phyloP scores from a whole-genome alignment of 495 filamentous ascomycete species.

The Mytilinidion resinicola region DNA sequence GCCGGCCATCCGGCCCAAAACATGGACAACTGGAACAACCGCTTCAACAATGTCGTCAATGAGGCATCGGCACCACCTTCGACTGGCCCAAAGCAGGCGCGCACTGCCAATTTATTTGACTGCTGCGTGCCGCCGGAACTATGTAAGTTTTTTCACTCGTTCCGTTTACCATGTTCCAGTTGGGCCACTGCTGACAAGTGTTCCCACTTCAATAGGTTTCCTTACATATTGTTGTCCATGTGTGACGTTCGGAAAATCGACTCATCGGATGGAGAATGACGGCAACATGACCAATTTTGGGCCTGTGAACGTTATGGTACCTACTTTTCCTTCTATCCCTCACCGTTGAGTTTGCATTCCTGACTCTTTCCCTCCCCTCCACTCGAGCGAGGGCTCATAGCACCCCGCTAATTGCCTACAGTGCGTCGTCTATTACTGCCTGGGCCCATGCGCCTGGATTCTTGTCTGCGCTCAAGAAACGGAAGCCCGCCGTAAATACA shows the following conservation, averaged over 20 bases:
- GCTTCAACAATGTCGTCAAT: slow-evolving; percentile 33
- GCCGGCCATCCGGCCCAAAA: slow-evolving; percentile 23
- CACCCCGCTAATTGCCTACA: slow-evolving; percentile 38
- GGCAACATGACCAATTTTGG: slow-evolving; percentile 39
- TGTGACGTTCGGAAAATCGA: slow-evolving; percentile 44
- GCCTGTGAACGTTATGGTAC: too few relatives aligned
- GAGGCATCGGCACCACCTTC: slow-evolving; percentile 32
- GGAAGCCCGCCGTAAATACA: slow-evolving; percentile 40
- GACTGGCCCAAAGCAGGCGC: slow-evolving; percentile 22
- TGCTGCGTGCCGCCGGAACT: slow-evolving; percentile 37
- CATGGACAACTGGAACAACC: slow-evolving; percentile 33
- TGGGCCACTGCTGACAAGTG: background rate
- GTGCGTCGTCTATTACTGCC: slow-evolving; percentile 29
- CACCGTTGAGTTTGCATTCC: background rate
- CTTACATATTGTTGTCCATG: slow-evolving; percentile 40
- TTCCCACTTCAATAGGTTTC: slow-evolving; percentile 19
- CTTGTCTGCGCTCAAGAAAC: slow-evolving; percentile 40
- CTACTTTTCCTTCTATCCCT: background rate
- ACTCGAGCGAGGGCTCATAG: too few relatives aligned
- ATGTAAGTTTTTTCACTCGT: slow-evolving; percentile 14
- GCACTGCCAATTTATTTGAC: slow-evolving; percentile 32
- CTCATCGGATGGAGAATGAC: slow-evolving; percentile 40
- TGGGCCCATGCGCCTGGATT: slow-evolving; percentile 34
- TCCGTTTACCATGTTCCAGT: background rate
- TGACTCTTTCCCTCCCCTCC: background rate